Base-by-base conservation (phyloP, 305 asterid species). In the Ilex paraguariensis region DNA sequence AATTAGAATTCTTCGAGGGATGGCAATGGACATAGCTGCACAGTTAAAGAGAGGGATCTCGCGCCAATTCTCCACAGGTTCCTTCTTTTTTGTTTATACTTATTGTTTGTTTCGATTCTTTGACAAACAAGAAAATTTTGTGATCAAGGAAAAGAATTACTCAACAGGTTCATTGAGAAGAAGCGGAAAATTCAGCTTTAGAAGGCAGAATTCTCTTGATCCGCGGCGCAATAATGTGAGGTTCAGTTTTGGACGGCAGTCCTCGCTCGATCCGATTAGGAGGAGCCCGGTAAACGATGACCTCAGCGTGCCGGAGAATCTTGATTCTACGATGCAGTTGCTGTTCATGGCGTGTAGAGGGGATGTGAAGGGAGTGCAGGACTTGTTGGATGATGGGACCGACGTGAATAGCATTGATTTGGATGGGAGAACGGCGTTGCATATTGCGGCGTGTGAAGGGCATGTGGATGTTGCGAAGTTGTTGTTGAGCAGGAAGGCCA, bases 371-470 rank as follows among this genome's bases (percentile, higher is more conserved):
- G 96, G 95, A 8, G 76, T 90, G 62, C 73, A 56, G 66, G 99
- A 86, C 32, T 82, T 93, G 84, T 78, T 93, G 16, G 96, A 86
- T 67, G 87, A 90, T 59, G 97, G 94, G 31, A 73, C 79, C 13
- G 99, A 94, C 66, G 97, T 90, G 7, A 94, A 94, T 57, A 94
- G 88, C 68, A 90, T 94, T 67, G 99, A 90, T 77, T 81, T 94
- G 81, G 97, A 94, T 77, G 97, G 99, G 49, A 70, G 99, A 63
- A 94, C 99, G 6, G 99, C 96, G 9, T 62, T 94, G 78, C 99
- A 94, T 64, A 82, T 94, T 54, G 96, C 96, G 11, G 84, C 96
- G 0, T 94, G 97, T 57, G 97, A 92, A 69, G 98, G 98, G 3
- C 88, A 90, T 70, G 86, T 77, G 3, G 88, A 86, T 13, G 96